Evolutionary conservation across 177 flowering plant species (phyloP).

Genomic region (Tripterygium wilfordii): DNA sequence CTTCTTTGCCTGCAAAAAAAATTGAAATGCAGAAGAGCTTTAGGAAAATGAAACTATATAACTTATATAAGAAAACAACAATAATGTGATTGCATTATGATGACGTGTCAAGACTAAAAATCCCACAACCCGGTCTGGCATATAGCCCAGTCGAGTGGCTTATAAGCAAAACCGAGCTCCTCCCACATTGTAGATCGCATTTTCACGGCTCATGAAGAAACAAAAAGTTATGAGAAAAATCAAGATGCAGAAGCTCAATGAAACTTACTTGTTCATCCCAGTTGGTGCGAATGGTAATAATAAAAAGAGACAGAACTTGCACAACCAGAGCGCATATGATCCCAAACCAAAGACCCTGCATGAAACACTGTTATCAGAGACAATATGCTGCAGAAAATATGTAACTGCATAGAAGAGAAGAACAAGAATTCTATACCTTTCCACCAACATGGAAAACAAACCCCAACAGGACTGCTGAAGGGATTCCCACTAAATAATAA

Average conservation of each 20-base stretch:
- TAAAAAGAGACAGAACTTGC: conserved; percentile 18
- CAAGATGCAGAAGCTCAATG: too few relatives aligned
- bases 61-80: too few relatives aligned
- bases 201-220: too few relatives aligned
- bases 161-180: too few relatives aligned
- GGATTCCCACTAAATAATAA: conserved; percentile 41
- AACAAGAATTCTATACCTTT: conserved; percentile 10
- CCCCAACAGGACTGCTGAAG: conserved; percentile 28
- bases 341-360: conserved; percentile 16
- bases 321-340: conserved; percentile 9
- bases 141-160: too few relatives aligned
- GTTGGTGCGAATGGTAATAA: conserved; percentile 22
- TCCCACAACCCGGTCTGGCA: too few relatives aligned
- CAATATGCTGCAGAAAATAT: not conserved
- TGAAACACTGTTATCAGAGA: not conserved
- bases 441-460: conserved; percentile 20
- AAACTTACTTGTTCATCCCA: conserved; percentile 22
- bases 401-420: not conserved
- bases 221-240: too few relatives aligned
- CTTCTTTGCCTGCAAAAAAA: conserved; percentile 1
- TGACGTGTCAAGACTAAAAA: too few relatives aligned
- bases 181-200: too few relatives aligned
- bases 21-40: not conserved
- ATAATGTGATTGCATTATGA: not conserved
- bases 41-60: too few relatives aligned